A percentile compares a stretch with the other conserved stretches of the same genome.
These are phyloP conservation scores for Lipomyces orientalis DNA, from an alignment of 805 yeast genomes.

Conservation along the genomic window DNA sequence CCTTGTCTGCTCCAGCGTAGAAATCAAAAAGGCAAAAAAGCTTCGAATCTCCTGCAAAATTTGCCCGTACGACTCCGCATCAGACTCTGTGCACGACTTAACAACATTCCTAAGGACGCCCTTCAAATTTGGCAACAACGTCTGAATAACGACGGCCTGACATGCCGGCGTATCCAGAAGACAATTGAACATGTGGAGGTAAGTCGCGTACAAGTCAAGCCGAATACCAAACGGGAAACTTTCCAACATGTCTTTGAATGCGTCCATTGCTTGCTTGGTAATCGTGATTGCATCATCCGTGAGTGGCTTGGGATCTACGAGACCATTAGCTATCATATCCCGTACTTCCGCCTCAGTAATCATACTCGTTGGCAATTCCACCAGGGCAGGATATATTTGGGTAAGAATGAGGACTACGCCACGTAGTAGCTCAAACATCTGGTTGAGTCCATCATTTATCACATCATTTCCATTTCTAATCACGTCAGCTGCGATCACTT, in stretches of 20 bases:
- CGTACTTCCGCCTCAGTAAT: constrained; percentile 38
- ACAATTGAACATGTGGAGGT: constrained; percentile 66
- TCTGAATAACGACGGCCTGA: constrained; percentile 55
- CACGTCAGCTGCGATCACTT: constrained; percentile 32
- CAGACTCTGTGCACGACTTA: constrained; percentile 32
- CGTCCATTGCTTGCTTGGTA: constrained; percentile 43
- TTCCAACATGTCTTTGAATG: constrained; percentile 65
- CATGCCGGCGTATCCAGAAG: constrained; percentile 38
- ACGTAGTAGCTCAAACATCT: constrained; percentile 79
- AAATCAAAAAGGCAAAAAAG: constrained; percentile 35
- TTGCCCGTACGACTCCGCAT: constrained; percentile 30
- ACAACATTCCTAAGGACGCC: constrained; percentile 49
- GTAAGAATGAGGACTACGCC: constrained; percentile 69
- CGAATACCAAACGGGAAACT: constrained; percentile 71
- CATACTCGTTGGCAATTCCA: constrained; percentile 46
- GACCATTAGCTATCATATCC: constrained; percentile 10
- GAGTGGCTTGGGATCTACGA: constrained; percentile 18
- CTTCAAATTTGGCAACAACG: constrained; percentile 59
- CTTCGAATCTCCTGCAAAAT: constrained; percentile 33
- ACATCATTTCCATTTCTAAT: constrained; percentile 47
- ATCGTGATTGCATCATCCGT: constrained; percentile 37
- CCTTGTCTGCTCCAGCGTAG: constrained; percentile 25
- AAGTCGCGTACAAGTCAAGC: constrained; percentile 72
- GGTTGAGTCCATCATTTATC: constrained; percentile 67
- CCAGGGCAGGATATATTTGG: constrained; percentile 63